Conservation (phyloP, 805 yeast species). For the Tetrapisispora nanseiensis region DNA sequence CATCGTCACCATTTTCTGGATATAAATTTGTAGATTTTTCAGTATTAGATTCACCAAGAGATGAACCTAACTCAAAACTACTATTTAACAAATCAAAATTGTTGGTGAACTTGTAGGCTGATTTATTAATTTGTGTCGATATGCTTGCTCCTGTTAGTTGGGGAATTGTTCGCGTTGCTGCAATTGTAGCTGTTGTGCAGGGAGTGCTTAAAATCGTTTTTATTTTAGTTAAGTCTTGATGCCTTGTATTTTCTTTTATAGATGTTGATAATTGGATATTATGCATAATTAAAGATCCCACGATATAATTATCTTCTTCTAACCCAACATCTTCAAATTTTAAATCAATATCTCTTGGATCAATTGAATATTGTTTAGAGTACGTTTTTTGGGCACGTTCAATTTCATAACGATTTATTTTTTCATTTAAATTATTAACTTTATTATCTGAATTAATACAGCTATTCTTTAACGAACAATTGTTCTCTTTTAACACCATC, state of each 20-base stretch:
- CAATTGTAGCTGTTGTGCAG: constrained; percentile 1
- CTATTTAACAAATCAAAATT: constrained; percentile 1
- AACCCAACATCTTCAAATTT: constrained; percentile 5
- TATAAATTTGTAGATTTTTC: not conserved
- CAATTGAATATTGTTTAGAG: constrained; percentile 8
- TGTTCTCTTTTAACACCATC: constrained; percentile 1
- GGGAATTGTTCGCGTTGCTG: not conserved
- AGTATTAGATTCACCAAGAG: not conserved
- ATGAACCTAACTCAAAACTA: constrained; percentile 1
- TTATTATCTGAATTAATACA: not conserved
- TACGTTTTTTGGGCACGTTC: not conserved
- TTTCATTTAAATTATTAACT: not conserved
- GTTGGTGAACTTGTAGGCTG: not conserved
- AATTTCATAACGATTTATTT: too few species aligned
- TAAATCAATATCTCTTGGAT: constrained; percentile 19
- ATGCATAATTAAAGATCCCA: constrained; percentile 16
- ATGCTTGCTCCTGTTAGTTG: not conserved
- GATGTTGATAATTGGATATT: not conserved
- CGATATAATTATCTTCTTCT: constrained; percentile 9
- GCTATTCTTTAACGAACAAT: not conserved
- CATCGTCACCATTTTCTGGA: not conserved
- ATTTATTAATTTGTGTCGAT: not conserved
- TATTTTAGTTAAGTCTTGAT: not conserved
- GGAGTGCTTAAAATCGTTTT: not conserved
- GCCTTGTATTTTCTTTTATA: not conserved